Evolutionary conservation across 139 green algal genomes (phyloP), one percentile per base, ranked within the genome.

Genomic region (Chlorella vulgaris): DNA sequence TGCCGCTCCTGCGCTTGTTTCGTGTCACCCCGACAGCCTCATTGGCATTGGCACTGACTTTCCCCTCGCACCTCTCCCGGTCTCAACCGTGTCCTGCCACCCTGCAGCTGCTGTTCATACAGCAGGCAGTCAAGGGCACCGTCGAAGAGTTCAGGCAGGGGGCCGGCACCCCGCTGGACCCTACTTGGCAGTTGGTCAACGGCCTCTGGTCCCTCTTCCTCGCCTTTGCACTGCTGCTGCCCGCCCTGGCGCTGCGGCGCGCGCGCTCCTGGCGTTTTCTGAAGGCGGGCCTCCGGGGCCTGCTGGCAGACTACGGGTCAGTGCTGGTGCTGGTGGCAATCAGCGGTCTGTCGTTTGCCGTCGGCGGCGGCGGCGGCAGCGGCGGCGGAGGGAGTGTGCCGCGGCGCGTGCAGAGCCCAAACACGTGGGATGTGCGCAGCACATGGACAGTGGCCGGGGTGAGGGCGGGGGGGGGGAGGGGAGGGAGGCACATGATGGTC

Each of bases 251-350:
- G 0, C n/a, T 92, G 10, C 74, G 87, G 2, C 74, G 15, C 0
- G 95, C 94, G 0, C 86, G 93, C 8, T 51, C 70, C 19, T 98
- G 94, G 94, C 69, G 87, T 28, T 91, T 93, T 55, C 76, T 86
- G 15, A 83, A 58, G 6, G 47, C 43, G 0, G 75, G 55, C 35
- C 5, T 91, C 28, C 69, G 94, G 1, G 60, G 50, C 28, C 51
- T 96, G 1, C 60, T 96, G n/a, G 93, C 95, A 26, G 95, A 98
- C 80, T 98, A 98, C 47, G 94, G 94, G 10, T 87, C 91, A 0
- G 82, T 90, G 0, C 67, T 96, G 7, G 84, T 92, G 78, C 90
- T 98, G 13, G 73, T 96, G 31, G 78, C 78, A 2, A 95, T 90
- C 85, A 90, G 80, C n/a, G 88, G 73, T 3, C 36, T 95, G 2